A percentile compares a stretch with the other conserved stretches of the same genome.
phyloP scores from a whole-genome alignment of 2,329 filamentous ascomycete species.

The Colletotrichum sp. region DNA sequence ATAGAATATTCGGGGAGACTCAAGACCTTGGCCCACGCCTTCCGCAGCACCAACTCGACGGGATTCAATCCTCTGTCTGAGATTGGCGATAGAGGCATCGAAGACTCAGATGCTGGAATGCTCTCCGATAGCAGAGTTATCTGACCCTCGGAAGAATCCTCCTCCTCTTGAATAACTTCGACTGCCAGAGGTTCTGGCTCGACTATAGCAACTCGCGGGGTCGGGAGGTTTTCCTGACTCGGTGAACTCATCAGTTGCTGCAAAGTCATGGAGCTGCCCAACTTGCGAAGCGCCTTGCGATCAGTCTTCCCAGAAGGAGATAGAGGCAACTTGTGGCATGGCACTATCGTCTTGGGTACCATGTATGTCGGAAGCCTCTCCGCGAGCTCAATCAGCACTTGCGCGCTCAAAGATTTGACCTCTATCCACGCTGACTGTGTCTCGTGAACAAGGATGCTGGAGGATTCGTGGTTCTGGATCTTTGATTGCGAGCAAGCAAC shows the following conservation, averaged over 20 bases:
- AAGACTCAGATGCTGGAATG: background rate
- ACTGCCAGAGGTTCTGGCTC: fast-evolving
- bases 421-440: background rate
- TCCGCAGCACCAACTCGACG: background rate
- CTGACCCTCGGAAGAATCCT: background rate
- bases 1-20: background rate
- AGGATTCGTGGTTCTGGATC: fast-evolving
- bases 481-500: background rate
- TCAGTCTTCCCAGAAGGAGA: constrained; percentile 12
- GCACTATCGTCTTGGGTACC: constrained; percentile 2
- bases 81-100: background rate
- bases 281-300: background rate
- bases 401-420: background rate
- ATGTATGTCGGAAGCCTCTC: constrained; percentile 10
- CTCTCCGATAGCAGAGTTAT: background rate
- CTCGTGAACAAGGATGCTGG: background rate
- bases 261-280: background rate
- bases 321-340: background rate
- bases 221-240: background rate
- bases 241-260: background rate
- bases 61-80: background rate
- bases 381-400: background rate
- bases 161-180: background rate
- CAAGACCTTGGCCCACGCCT: constrained; percentile 21
- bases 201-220: background rate